phyloP scores from a whole-genome alignment of 176 grass and related monocot genomes.

The Oryza meridionalis region DNA sequence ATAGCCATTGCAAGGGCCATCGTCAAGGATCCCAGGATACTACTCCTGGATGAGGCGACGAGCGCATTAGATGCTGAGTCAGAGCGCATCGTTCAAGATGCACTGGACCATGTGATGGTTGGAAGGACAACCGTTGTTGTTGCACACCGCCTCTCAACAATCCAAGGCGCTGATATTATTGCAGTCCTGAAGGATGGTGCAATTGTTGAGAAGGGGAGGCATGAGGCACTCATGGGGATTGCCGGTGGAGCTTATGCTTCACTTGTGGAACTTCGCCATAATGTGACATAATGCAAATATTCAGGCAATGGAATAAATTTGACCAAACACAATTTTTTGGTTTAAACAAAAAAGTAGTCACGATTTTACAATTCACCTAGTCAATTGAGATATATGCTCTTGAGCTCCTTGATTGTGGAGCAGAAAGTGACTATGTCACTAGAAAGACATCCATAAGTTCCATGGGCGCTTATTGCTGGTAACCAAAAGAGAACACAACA shows the following conservation, averaged over 20 bases:
- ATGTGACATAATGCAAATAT: neutral
- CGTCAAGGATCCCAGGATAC: slow-evolving; percentile 60
- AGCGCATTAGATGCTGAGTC: slow-evolving; percentile 67
- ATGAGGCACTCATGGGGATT: slow-evolving; percentile 39
- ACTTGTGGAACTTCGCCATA: slow-evolving; percentile 40
- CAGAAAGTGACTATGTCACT: neutral
- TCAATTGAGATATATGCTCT: neutral
- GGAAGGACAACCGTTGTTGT: slow-evolving; percentile 47
- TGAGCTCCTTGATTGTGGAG: neutral
- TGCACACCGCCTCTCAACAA: slow-evolving; percentile 52
- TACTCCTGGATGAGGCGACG: slow-evolving; percentile 70
- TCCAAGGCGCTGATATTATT: slow-evolving; percentile 45
- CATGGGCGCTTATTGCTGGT: neutral
- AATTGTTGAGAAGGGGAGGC: slow-evolving; percentile 47
- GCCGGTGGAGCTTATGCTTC: slow-evolving; percentile 44
- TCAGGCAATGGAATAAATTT: neutral
- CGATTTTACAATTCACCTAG: neutral
- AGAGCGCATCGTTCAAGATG: slow-evolving; percentile 57
- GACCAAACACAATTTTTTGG: neutral
- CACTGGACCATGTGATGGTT: slow-evolving; percentile 44
- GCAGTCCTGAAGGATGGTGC: slow-evolving; percentile 49
- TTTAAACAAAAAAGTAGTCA: neutral
- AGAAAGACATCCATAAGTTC: neutral
- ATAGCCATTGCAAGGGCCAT: slow-evolving; percentile 66
- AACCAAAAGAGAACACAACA: neutral